These are phyloP conservation scores for Ustilago trichophora DNA, from an alignment of 1,284 basidiomycete species.

Conservation along the genomic window DNA sequence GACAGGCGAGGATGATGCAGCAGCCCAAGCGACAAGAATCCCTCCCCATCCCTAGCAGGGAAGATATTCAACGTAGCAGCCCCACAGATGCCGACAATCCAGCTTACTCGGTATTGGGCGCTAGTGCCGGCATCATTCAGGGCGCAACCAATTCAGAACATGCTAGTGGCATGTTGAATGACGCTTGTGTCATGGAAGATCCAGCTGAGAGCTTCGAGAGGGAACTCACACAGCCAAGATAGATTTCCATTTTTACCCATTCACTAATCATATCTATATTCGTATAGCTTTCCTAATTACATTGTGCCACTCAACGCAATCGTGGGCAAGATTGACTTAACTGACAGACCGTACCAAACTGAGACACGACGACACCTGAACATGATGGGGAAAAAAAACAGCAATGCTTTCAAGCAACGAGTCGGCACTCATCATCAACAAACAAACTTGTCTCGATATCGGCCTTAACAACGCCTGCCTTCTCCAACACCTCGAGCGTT, in stretches of 20 bases:
- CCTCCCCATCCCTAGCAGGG: constrained; percentile 61
- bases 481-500: constrained; percentile 48
- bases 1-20: constrained; percentile 66
- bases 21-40: constrained; percentile 35
- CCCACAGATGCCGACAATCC: constrained; percentile 40
- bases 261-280: too few relatives aligned
- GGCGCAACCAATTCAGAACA: constrained; percentile 44
- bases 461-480: constrained; percentile 51
- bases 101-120: constrained; percentile 43
- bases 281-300: too few relatives aligned
- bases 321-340: too few relatives aligned
- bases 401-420: constrained; percentile 38
- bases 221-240: constrained; percentile 36
- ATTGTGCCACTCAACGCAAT: too few relatives aligned
- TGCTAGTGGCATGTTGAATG: constrained; percentile 43
- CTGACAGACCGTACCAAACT: too few relatives aligned
- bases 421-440: constrained; percentile 17
- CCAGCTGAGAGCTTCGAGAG: constrained; percentile 49
- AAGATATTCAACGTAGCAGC: constrained; percentile 52
- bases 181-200: constrained; percentile 58
- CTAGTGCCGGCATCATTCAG: constrained; percentile 45
- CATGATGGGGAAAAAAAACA: too few relatives aligned
- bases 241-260: too few relatives aligned
- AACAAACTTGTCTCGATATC: constrained; percentile 10
- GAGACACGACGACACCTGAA: too few relatives aligned